Conservation (phyloP, 192 early-diverging fungal species). For the Kickxella alabastrina region DNA sequence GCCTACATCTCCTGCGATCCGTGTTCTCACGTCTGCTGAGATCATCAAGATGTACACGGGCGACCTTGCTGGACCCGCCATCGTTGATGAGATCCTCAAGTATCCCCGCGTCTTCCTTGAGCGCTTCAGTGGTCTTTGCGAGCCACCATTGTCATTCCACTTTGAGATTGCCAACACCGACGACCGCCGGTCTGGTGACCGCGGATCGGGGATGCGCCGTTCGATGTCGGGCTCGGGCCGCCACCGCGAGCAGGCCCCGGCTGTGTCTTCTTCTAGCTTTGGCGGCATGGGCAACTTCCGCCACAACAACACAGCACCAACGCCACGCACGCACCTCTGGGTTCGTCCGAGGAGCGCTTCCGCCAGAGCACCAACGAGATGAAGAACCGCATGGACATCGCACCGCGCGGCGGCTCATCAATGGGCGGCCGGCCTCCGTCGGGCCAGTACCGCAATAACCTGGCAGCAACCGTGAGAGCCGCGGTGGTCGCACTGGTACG, state of each 20-base stretch:
- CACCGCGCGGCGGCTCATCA: slow-evolving; percentile 22
- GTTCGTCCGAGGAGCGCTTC: slow-evolving; percentile 47
- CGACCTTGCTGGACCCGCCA: slow-evolving; percentile 32
- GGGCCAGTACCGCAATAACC: slow-evolving; percentile 45
- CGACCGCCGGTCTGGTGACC: slow-evolving; percentile 47
- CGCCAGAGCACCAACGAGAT: slow-evolving; percentile 41
- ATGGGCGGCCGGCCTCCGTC: slow-evolving; percentile 44
- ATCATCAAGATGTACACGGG: slow-evolving; percentile 54
- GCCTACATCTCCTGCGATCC: slow-evolving; percentile 39
- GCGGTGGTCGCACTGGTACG: slow-evolving; percentile 54
- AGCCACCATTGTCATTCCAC: slow-evolving; percentile 58
- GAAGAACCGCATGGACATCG: slow-evolving; percentile 21
- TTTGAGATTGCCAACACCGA: slow-evolving; percentile 50
- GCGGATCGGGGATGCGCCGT: slow-evolving; percentile 46
- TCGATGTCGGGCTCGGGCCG: slow-evolving; percentile 40
- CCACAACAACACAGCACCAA: slow-evolving; percentile 6
- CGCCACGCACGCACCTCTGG: slow-evolving; percentile 15
- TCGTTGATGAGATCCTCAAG: slow-evolving; percentile 60
- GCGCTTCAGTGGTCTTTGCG: slow-evolving; percentile 66
- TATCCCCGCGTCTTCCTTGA: slow-evolving; percentile 76
- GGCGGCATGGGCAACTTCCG: slow-evolving; percentile 53
- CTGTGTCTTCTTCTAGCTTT: slow-evolving; percentile 19
- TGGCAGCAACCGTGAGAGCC: slow-evolving; percentile 55
- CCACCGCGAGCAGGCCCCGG: slow-evolving; percentile 23
- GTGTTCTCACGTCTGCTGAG: slow-evolving; percentile 39